These are phyloP conservation scores for Dactylorhiza incarnata DNA, from an alignment of 106 monocot genomes.

Conservation along the genomic window DNA sequence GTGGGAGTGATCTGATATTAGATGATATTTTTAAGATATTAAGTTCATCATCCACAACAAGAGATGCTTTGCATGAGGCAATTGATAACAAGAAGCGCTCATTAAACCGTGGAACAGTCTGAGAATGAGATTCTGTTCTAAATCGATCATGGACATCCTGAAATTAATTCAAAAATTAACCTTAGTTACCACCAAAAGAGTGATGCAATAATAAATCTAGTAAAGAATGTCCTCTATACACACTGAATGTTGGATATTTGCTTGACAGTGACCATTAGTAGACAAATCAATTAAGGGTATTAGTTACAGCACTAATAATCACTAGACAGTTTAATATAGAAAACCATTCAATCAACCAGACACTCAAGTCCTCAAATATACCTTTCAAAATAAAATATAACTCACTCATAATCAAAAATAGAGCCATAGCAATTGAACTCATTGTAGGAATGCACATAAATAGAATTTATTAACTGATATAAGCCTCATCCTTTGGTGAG, in stretches of 20 bases:
- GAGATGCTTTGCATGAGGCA: slow-evolving; percentile 92
- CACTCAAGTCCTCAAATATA: background rate
- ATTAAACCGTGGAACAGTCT: slow-evolving; percentile 68
- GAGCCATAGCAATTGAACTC: background rate
- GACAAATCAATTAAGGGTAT: background rate
- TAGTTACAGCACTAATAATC: background rate
- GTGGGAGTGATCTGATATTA: slow-evolving; percentile 69
- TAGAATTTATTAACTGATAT: background rate
- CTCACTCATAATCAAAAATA: background rate
- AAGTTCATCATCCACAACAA: slow-evolving; percentile 96
- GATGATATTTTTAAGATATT: slow-evolving; percentile 94
- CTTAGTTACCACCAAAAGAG: background rate
- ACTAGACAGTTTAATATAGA: background rate
- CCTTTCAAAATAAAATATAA: too few species aligned
- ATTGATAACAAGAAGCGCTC: slow-evolving; percentile 87
- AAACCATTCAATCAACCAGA: background rate
- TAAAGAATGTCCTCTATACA: background rate
- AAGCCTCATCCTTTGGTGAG: too few species aligned
- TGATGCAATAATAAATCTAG: background rate
- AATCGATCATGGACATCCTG: slow-evolving; percentile 99
- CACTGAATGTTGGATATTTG: background rate
- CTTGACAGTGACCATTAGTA: background rate
- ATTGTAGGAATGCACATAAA: background rate
- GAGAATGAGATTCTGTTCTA: slow-evolving; percentile 87
- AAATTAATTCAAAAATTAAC: slow-evolving; percentile 11